Conservation (phyloP, 176 grass and related monocot genomes). For the Cymbopogon citratus region DNA sequence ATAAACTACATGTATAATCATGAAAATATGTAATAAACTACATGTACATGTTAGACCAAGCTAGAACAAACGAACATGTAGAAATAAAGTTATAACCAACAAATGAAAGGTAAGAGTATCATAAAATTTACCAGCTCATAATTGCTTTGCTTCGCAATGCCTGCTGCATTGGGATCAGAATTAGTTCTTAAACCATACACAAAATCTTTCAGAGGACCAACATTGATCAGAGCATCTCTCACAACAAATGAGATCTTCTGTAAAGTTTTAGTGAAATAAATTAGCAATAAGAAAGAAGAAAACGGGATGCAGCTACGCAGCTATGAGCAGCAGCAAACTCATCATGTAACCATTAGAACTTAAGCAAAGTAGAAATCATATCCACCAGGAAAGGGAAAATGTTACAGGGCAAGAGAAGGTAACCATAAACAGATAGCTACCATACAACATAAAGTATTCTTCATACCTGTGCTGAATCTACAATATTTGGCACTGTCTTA, state of each 20-base stretch:
- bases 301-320: neutral
- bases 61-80: slow-evolving; percentile 8
- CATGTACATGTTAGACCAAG: neutral
- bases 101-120: slow-evolving; percentile 8
- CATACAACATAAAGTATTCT: slow-evolving; percentile 21
- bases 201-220: slow-evolving; percentile 95
- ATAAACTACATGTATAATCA: no score
- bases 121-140: slow-evolving; percentile 77
- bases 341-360: slow-evolving; percentile 15
- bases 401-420: neutral
- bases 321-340: neutral
- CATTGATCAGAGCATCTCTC: slow-evolving; percentile 89
- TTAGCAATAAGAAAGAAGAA: neutral
- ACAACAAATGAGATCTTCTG: slow-evolving; percentile 93
- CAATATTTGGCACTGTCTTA: slow-evolving; percentile 50
- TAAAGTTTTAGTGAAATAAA: slow-evolving; percentile 33
- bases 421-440: neutral
- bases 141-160: slow-evolving; percentile 96
- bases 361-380: neutral
- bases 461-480: slow-evolving; percentile 66
- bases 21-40: neutral
- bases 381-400: neutral
- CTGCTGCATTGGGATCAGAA: slow-evolving; percentile 65
- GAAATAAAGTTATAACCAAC: slow-evolving; percentile 2
- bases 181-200: slow-evolving; percentile 86